These are phyloP conservation scores for Moniliophthora roreri DNA, from an alignment of 1,284 basidiomycete species.

Conservation along the genomic window DNA sequence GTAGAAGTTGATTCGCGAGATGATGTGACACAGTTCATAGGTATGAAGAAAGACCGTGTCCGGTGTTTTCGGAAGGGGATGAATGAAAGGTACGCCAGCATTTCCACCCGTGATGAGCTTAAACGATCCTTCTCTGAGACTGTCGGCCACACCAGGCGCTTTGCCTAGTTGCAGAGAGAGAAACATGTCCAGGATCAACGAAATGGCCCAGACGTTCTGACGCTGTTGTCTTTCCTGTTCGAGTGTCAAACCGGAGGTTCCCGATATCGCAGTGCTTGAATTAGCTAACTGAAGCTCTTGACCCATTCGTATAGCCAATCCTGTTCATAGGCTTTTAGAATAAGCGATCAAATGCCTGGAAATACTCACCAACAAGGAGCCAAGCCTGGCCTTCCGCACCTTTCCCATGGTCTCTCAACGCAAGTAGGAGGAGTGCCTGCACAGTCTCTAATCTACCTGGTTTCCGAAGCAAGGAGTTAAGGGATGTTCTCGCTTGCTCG, in stretches of 20 bases:
- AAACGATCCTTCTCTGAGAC: constrained; percentile 14
- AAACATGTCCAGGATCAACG: constrained; percentile 22
- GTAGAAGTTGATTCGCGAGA: constrained; percentile 25
- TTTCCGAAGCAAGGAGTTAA: constrained; percentile 18
- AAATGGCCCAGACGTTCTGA: constrained; percentile 22
- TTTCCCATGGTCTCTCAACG: constrained; percentile 22
- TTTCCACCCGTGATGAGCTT: background rate
- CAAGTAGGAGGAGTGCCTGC: constrained; percentile 18
- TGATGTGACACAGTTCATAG: constrained; percentile 21
- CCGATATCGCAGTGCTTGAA: background rate
- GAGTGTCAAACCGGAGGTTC: background rate
- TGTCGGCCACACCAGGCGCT: constrained; percentile 21
- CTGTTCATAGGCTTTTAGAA: constrained; percentile 7
- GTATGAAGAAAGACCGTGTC: constrained; percentile 19
- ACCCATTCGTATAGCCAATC: constrained; percentile 24
- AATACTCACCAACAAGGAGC: constrained; percentile 19
- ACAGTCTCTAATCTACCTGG: constrained; percentile 20
- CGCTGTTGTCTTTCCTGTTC: constrained; percentile 16
- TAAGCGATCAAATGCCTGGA: background rate
- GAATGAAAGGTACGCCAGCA: background rate
- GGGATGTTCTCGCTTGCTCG: constrained; percentile 18
- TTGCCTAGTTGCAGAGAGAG: constrained; percentile 26
- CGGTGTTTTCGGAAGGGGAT: constrained; percentile 7
- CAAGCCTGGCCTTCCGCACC: constrained; percentile 24
- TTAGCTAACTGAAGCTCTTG: constrained; percentile 21